phyloP scores from a whole-genome alignment of 768 basidiomycete species.

The Dendrothele bispora region DNA sequence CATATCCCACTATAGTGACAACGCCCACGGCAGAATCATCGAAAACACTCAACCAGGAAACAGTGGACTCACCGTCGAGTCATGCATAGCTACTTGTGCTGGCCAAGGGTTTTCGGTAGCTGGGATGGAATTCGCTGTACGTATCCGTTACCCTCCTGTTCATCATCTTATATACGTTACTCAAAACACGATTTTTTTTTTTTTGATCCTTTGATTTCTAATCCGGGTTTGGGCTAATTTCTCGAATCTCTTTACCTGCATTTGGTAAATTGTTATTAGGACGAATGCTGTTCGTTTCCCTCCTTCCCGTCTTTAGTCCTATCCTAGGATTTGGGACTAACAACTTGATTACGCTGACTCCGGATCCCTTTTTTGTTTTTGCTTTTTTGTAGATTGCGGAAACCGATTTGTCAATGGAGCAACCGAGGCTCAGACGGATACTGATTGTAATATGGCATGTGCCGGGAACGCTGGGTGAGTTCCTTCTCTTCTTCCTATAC shows the following conservation, averaged over 20 bases:
- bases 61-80: constrained; percentile 51
- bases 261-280: constrained; percentile 18
- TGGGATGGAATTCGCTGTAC: constrained; percentile 66
- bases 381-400: constrained; percentile 78
- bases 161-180: constrained; percentile 3
- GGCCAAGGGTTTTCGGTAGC: constrained; percentile 61
- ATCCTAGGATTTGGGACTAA: too few species aligned
- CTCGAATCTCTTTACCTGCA: too few species aligned
- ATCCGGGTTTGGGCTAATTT: too few species aligned
- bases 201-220: too few species aligned
- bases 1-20: constrained; percentile 43
- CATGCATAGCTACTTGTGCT: constrained; percentile 61
- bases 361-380: too few species aligned
- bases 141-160: too few species aligned
- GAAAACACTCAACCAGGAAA: constrained; percentile 36
- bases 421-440: constrained; percentile 40
- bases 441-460: constrained; percentile 73
- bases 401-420: constrained; percentile 64
- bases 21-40: constrained; percentile 62
- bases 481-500: too few species aligned
- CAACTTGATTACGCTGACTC: not conserved
- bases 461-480: constrained; percentile 69
- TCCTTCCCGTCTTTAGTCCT: too few species aligned
- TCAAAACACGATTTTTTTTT: constrained; percentile 7
- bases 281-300: constrained; percentile 45